Base-by-base conservation (phyloP, 139 green algal genomes). In the Chlamydomonas applanata region DNA sequence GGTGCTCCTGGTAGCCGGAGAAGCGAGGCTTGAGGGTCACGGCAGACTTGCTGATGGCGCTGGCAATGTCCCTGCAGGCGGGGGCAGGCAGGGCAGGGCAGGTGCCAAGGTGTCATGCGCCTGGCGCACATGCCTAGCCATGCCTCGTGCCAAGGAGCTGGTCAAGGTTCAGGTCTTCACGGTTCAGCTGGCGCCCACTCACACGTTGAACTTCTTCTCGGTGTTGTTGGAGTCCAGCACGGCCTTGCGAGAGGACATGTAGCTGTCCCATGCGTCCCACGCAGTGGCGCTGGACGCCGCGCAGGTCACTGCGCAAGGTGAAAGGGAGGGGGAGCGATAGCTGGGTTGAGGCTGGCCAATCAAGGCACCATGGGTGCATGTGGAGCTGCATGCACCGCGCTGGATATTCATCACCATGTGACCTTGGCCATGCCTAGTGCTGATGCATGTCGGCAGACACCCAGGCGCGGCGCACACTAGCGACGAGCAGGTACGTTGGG, bases 11-110 rank as follows among this genome's bases (percentile, higher is more conserved):
- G 46, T 19, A 32, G 3, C 4, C 27, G n/a, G 27, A 29, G 46
- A 73, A 73, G 11, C 36, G 34, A 25, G 67, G 67, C 45, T 62
- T 73, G 67, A 63, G 60, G 67, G 24, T 36, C 3, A 16, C n/a
- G 11, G 67, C 67, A 3, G 40, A 73, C 44, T 73, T 59, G 67
- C 25, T 49, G 46, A 73, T 73, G 67, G 17, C 27, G 14, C 25
- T 30, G 25, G 46, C 45, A 45, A 73, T 73, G 25, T 62, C 67
- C 14, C 67, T 73, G 67, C 3, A 64, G 56, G 20, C 27, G 56
- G 22, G 22, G 56, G 13, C 24, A 64, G 22, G 63, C 54, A 14
- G 22, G 27, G 59, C 24, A 40, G 25, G 30, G 3, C 59, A 34
- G 11, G 59, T 25, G 35, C 29, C 4, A 2, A 3, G 25, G 59